Evolutionary conservation across 345 rosid genomes (phyloP), one percentile per base, ranked within the genome.

Genomic region (Schrenkiella parvula): DNA sequence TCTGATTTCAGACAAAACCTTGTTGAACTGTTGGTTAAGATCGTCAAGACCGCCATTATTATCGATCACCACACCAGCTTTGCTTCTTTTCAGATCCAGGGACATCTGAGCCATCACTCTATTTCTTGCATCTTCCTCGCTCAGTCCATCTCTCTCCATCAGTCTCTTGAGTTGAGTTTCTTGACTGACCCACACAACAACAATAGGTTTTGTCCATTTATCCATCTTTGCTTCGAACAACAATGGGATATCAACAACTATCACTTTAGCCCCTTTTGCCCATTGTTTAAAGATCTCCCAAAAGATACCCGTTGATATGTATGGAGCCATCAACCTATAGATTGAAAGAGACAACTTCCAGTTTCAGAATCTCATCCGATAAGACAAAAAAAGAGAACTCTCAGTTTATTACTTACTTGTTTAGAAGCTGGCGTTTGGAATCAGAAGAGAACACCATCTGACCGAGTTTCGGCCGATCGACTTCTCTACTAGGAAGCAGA

Each of bases 141-240:
- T 64, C 17, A 83, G 41, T 57, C 78, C 52, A 70, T 88, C 97
- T 73, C 98, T 88, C 52, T 81, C 87, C 83, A 87, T 75, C 35
- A 95, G 83, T 67, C 97, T 87, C 55, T 23, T 83, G 58, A 91
- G 91, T 43, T 91, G 95, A 18, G 89, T 89, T 52, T 85, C 86
- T 50, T 85, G 65, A 80, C 86, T 90, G 19, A 89, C 91, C 95
- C 78, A 78, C 22, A 78, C 78, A 28, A 78, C 96, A 1, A 91
- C 66, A 47, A 82, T 78, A 25, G 98, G 98, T 47, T 87, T 91
- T 3, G 98, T 89, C 98, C 91, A 89, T 70, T 67, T 87, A 62
- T 89, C 92, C 87, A 95, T 82, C 81, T 84, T 89, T 37, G 81
- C 91, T 83, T 91, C 97, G 7, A 93, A 91, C 76, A 91, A 62